Percentiles rank a stretch among this genome's conserved stretches.
These are phyloP conservation scores for Microbotryum scabiosae DNA, from an alignment of 1,284 basidiomycete species.

Conservation along the genomic window DNA sequence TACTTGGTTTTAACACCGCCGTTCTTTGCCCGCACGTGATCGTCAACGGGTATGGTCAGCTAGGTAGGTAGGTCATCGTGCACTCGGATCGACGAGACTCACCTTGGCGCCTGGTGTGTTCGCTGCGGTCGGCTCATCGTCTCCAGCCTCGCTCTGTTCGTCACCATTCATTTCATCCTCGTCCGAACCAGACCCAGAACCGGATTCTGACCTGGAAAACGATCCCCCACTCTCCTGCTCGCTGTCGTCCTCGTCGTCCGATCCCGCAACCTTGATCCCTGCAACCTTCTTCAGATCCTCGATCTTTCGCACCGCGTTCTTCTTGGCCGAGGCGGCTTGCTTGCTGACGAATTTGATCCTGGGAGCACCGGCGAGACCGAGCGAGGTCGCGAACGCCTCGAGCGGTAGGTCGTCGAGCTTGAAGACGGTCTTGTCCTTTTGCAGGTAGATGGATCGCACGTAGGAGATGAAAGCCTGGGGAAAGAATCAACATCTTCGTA, in stretches of 20 bases:
- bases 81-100: background rate
- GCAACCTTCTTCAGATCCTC: constrained; percentile 33
- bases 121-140: constrained; percentile 28
- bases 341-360: constrained; percentile 84
- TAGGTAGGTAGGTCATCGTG: background rate
- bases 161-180: constrained; percentile 35
- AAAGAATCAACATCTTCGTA: background rate
- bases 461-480: constrained; percentile 92
- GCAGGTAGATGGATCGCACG: constrained; percentile 81
- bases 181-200: background rate
- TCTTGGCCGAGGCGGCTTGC: constrained; percentile 62
- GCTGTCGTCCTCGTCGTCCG: constrained; percentile 24
- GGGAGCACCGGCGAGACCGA: constrained; percentile 88
- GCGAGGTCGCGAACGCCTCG: constrained; percentile 73
- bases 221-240: constrained; percentile 35
- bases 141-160: constrained; percentile 38
- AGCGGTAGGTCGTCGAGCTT: constrained; percentile 73
- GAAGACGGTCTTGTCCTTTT: constrained; percentile 91
- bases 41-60: background rate
- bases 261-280: constrained; percentile 25
- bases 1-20: constrained; percentile 66
- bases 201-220: background rate
- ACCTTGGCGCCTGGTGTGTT: constrained; percentile 17
- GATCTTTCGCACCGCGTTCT: constrained; percentile 50
- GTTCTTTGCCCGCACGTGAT: constrained; percentile 24